Base-by-base conservation (phyloP, 345 rosid species). In the Moringa oleifera region DNA sequence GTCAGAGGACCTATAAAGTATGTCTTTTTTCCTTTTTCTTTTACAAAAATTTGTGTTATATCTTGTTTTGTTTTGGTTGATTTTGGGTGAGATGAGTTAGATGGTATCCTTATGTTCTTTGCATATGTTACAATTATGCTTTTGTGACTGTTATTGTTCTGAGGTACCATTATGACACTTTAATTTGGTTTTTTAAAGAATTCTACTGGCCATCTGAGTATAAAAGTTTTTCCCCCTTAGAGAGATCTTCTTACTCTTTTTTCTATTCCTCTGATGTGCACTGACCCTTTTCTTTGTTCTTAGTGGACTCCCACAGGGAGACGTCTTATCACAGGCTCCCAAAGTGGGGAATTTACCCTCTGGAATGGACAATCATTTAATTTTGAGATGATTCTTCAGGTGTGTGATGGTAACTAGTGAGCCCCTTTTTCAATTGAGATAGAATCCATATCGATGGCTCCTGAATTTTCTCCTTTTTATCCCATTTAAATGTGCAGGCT, bases 351-450 rank as follows among this genome's bases (percentile, higher is more conserved):
- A 73, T 94, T 94, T 71, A 94, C 99, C 65, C 83, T 94, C 53
- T 90, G 99, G 99, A 90, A 94, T 82, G 99, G 99, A 68, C 99
- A 90, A 20, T 88, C 99, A 36, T 94, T 94, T 70, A 90, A 94
- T 72, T 90, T 90, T 65, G 97, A 94, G 77, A 90, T 90, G 96
- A 90, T 90, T 76, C 86, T 94, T 74, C 99, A 94, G 95, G 99
- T 94, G 69, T 37, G 3, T 57, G 13, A 23, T 54, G 20, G 18
- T 53, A 22, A 31, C 23, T 18, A 20, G 25, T 68, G 54, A 61
- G 37, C 50, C 51, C 11, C 56, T 53, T 68, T 15, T 57, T 25
- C 58, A 18, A n/a, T 15, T 45, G 5, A 18, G 41, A 47, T 59
- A 36, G 45, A 25, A 50, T 25, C 53, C 7, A 45, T 13, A 22